Evolutionary conservation across 1,284 basidiomycete genomes (phyloP), one percentile per base, ranked within the genome.

Genomic region (Melampsora larici-populina): DNA sequence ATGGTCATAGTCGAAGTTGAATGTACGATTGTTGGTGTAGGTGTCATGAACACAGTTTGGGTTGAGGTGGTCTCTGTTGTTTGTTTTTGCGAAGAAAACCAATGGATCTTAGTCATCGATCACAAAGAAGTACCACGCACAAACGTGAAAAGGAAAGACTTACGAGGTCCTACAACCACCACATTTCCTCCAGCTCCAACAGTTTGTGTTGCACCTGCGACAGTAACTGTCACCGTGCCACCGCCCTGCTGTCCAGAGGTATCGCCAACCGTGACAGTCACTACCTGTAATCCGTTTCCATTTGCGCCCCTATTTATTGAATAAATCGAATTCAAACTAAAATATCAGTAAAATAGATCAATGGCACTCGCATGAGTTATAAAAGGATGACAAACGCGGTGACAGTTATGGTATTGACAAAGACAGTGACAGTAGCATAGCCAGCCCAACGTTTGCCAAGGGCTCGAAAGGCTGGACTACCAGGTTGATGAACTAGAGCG

Each of bases 351-450:
- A 43, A 13, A 36, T 55, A 0, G 48, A 29, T 17, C 46, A 3
- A 33, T 1, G 3, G 13, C 4, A 55, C 13, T 18, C 15, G 6
- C 11, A 43, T 13, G 13, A 49, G 1, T 15, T 18, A 71, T 43
- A 26, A 63, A 43, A 29, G 48, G 8, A 33, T 62, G 33, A 71
- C 71, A 18, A 1, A 74, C 72, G 64, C 58, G 51, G 62, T 74
- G 64, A 74, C 48, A 31, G 72, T 74, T 26, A 74, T 48, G 21
- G 72, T 74, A 51, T 58, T 74, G 51, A 74, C 72, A 33, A 66
- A 74, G 46, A 74, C 64, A 31, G 72, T 74, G 24, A 67, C 64
- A 24, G 72, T 74, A 65, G 72, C 64, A 43, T 74, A 74, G 15
- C 64, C 64, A 1, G 62, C 55, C 72, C 72, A 74, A 26, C 72